These are phyloP conservation scores for Pinus tabuliformis DNA, from an alignment of 75 land plant genomes.

Conservation along the genomic window DNA sequence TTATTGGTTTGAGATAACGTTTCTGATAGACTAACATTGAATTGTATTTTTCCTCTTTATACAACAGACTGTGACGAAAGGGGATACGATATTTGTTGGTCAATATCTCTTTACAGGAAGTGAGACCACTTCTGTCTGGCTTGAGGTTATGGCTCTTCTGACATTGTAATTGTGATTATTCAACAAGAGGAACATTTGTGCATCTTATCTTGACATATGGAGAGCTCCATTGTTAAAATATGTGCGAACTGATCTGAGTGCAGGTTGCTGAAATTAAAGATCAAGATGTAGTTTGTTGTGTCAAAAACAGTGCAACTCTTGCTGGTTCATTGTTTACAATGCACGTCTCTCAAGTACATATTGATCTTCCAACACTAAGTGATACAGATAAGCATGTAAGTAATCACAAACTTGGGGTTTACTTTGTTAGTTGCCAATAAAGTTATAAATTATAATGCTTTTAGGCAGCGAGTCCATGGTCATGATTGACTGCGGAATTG, in stretches of 20 bases:
- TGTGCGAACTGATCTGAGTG: conserved; percentile 1
- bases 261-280: conserved; percentile 78
- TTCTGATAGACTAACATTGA: neutral
- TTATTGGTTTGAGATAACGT: neutral
- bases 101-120: conserved; percentile 95
- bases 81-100: conserved; percentile 92
- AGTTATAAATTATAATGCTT: neutral
- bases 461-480: neutral
- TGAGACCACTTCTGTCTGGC: conserved; percentile 97
- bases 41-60: neutral
- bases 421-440: neutral
- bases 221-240: neutral
- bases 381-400: conserved; percentile 74
- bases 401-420: neutral
- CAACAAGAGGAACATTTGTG: neutral
- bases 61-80: conserved; percentile 75
- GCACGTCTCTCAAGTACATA: conserved; percentile 73
- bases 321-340: conserved; percentile 76
- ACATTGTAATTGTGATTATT: neutral
- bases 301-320: conserved; percentile 85
- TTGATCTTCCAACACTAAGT: conserved; percentile 80
- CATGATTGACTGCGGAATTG: neutral
- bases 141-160: conserved; percentile 56
- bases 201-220: neutral
- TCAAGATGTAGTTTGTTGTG: conserved; percentile 72